Conservation (phyloP, 352 stramenopile species). For the Thalassiosira pacifica region DNA sequence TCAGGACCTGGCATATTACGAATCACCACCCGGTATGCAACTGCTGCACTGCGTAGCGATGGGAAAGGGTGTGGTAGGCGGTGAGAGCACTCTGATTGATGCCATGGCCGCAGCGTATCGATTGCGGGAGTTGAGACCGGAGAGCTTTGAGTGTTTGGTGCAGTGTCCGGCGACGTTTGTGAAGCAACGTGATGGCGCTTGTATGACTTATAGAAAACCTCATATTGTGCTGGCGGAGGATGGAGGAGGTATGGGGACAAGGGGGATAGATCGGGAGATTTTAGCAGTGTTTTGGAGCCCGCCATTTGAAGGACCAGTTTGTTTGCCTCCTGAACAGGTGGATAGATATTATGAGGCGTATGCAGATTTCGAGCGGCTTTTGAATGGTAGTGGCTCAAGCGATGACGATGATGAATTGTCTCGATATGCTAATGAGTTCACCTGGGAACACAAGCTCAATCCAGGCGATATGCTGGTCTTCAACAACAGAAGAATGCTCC, state of each 20-base stretch:
- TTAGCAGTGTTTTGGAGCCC: conserved; percentile 93
- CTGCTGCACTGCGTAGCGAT: conserved; percentile 93
- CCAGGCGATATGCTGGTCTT: conserved; percentile 89
- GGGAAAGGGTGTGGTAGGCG: conserved; percentile 89
- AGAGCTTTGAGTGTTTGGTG: conserved; percentile 85
- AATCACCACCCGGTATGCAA: conserved; percentile 95
- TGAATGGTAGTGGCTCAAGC: conserved; percentile 46
- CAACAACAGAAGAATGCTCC: conserved; percentile 90
- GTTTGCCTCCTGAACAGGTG: conserved; percentile 75
- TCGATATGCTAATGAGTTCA: conserved; percentile 80
- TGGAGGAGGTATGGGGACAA: background rate
- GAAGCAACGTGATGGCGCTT: conserved; percentile 91
- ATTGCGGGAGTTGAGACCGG: conserved; percentile 79
- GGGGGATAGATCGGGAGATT: conserved; percentile 75
- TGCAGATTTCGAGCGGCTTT: conserved; percentile 78
- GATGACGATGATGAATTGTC: conserved; percentile 48
- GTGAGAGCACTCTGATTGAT: conserved; percentile 89
- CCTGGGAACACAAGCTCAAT: conserved; percentile 74
- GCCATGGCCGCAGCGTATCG: conserved; percentile 87
- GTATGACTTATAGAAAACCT: conserved; percentile 95
- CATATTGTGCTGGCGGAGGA: conserved; percentile 88
- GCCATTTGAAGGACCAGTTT: conserved; percentile 93
- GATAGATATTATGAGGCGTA: conserved; percentile 87
- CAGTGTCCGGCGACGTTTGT: conserved; percentile 91
- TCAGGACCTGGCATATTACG: conserved; percentile 96